Percentiles rank a stretch among this genome's conserved stretches.
Conservation (phyloP, 2,329 filamentous ascomycete species). For the Passalora sequoiae region DNA sequence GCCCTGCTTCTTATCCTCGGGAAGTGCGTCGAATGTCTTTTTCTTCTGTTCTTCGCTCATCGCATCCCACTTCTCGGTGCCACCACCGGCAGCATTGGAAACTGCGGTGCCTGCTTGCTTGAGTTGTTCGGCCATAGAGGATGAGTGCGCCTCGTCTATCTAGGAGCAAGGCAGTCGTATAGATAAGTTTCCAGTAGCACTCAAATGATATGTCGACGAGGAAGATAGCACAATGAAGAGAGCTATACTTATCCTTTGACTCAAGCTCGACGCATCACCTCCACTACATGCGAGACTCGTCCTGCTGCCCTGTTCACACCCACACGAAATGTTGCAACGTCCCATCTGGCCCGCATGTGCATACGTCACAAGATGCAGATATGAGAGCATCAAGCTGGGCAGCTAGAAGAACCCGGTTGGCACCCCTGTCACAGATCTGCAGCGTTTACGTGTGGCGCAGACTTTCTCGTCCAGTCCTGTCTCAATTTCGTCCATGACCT, state of each 20-base stretch:
- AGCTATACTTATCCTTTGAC: background rate
- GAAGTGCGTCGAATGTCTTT: constrained; percentile 30
- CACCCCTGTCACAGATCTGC: constrained; percentile 5
- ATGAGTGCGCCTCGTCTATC: background rate
- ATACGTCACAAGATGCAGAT: constrained; percentile 6
- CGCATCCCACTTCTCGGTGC: constrained; percentile 30
- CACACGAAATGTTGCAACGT: constrained; percentile 1
- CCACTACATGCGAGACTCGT: background rate
- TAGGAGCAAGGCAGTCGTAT: too few species aligned
- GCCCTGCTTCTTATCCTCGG: constrained; percentile 31
- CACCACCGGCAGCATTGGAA: constrained; percentile 17
- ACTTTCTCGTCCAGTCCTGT: background rate
- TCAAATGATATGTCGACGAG: too few species aligned
- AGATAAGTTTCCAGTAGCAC: too few species aligned
- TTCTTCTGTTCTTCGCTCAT: constrained; percentile 36
- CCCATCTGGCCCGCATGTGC: background rate
- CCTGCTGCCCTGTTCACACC: constrained; percentile 4
- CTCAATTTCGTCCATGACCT: background rate
- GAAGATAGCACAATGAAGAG: too few species aligned
- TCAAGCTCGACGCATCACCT: background rate
- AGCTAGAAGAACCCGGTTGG: constrained; percentile 1
- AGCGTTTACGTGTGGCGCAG: constrained; percentile 4
- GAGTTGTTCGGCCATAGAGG: constrained; percentile 18
- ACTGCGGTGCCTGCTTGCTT: constrained; percentile 19
- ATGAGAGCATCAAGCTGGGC: constrained; percentile 1